Conservation (phyloP, 1,284 basidiomycete species). For the Agroathelia rolfsii region DNA sequence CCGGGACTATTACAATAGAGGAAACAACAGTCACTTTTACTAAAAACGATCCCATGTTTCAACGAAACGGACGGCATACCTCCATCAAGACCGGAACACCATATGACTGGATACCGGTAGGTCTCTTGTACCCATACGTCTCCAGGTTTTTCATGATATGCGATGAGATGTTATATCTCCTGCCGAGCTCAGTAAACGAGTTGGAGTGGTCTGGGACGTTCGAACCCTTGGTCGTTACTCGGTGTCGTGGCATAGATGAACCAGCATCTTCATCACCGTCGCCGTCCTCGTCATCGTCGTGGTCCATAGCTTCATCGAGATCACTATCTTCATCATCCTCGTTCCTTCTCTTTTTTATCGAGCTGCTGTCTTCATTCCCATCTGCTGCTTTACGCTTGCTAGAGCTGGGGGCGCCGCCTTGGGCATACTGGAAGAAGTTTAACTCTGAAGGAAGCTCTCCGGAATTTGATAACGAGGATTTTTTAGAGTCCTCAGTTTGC, state of each 20-base stretch:
- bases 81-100: constrained; percentile 67
- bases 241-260: constrained; percentile 33
- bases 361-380: constrained; percentile 24
- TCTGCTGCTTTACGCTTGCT: constrained; percentile 35
- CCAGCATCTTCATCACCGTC: constrained; percentile 19
- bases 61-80: constrained; percentile 28
- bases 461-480: constrained; percentile 16
- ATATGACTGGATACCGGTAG: constrained; percentile 68
- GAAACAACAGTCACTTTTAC: constrained; percentile 8
- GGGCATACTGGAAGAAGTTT: constrained; percentile 83
- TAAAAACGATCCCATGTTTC: constrained; percentile 4
- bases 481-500: constrained; percentile 12
- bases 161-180: constrained; percentile 46
- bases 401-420: constrained; percentile 37
- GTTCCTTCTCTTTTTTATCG: constrained; percentile 16
- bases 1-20: constrained; percentile 54
- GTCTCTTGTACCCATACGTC: constrained; percentile 46
- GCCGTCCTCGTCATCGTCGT: constrained; percentile 20
- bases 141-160: constrained; percentile 53
- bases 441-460: constrained; percentile 66
- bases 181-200: constrained; percentile 48
- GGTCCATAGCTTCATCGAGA: too few species aligned
- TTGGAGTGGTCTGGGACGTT: constrained; percentile 48
- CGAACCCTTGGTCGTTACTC: constrained; percentile 60
- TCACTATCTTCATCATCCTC: constrained; percentile 22